Base-by-base conservation (phyloP, 257 asterid species). In the Agastache rugosa region DNA sequence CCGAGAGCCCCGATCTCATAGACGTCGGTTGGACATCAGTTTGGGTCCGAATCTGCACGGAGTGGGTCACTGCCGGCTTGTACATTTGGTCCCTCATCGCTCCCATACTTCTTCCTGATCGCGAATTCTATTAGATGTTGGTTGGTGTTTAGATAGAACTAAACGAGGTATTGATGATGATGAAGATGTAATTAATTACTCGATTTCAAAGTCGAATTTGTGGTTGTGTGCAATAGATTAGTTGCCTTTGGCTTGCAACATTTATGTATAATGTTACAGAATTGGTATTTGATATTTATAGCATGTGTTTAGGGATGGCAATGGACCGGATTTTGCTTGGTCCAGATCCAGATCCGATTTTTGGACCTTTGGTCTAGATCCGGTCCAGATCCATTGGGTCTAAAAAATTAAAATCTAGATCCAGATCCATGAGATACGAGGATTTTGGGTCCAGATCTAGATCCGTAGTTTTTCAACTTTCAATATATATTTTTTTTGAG, bases 11-110 rank as follows among this genome's bases (percentile, higher is more conserved):
- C 1, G 90, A 90, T 63, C 91, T 92, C 23, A 89, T 92, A 63
- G 96, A 95, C 11, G 92, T 95, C 0, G 99, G 98, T 1, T 95
- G 99, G 98, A 89, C 96, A 0, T 92, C 88, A 0, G 93, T 90
- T 69, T 95, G 99, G 99, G 97, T 95, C 72, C 96, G 96, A 0
- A 89, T 95, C 1, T 71, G 89, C 79, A 85, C 91, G 0, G 94
- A 89, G 73, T 95, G 96, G 97, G 91, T 87, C 76, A 95, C 98
- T 2, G 96, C 99, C 31, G 97, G 88, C 8, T 78, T 95, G 44
- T 92, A 95, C 45, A 20, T 90, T 53, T 95, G 98, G 98, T 87
- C 99, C 59, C 98, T 95, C n/a, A 51, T 90, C 12, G 99, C 99
- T 39, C 97, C 96, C 4, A 12, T 90, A 70, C 1, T 95, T 83